Conservation (phyloP, 2,329 filamentous ascomycete genomes). For the Fusarium neocosmosporiellum region DNA sequence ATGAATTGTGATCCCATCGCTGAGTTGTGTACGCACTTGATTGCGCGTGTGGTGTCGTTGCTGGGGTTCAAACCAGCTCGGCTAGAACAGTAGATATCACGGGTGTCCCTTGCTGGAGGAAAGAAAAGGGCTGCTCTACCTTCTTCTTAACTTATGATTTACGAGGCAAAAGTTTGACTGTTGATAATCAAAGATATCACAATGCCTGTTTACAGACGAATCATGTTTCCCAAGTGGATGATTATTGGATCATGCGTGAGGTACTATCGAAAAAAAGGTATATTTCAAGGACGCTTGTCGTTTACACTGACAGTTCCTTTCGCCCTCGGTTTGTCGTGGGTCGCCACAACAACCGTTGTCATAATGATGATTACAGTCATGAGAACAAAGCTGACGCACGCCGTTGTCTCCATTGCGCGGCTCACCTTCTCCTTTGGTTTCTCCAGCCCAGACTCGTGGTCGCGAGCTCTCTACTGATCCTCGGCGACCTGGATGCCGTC, state of each 20-base stretch:
- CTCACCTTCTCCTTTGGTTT: slow-evolving; percentile 19
- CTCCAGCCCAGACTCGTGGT: slow-evolving; percentile 1
- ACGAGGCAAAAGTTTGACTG: slow-evolving; percentile 29
- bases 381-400: slow-evolving; percentile 6
- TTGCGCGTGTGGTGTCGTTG: slow-evolving; percentile 25
- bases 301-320: slow-evolving; percentile 31
- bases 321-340: slow-evolving; percentile 12
- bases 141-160: slow-evolving; percentile 37
- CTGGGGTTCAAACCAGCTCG: slow-evolving; percentile 30
- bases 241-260: slow-evolving; percentile 29
- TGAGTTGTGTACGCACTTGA: slow-evolving; percentile 25
- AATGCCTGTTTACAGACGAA: background rate
- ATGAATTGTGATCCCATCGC: slow-evolving; percentile 33
- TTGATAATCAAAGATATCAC: slow-evolving; percentile 7
- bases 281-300: slow-evolving; percentile 42
- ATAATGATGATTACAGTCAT: slow-evolving; percentile 10
- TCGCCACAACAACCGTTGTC: slow-evolving; percentile 19
- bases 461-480: slow-evolving; percentile 59
- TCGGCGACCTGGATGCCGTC: slow-evolving; percentile 81
- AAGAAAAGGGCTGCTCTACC: slow-evolving; percentile 26
- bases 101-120: slow-evolving; percentile 17
- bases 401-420: background rate
- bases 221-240: background rate
- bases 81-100: slow-evolving; percentile 39
- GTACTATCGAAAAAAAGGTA: slow-evolving; percentile 42